Evolutionary conservation across 208 protist genomes (phyloP), one percentile per base, ranked within the genome.

Genomic region (Leishmania mexicana): DNA sequence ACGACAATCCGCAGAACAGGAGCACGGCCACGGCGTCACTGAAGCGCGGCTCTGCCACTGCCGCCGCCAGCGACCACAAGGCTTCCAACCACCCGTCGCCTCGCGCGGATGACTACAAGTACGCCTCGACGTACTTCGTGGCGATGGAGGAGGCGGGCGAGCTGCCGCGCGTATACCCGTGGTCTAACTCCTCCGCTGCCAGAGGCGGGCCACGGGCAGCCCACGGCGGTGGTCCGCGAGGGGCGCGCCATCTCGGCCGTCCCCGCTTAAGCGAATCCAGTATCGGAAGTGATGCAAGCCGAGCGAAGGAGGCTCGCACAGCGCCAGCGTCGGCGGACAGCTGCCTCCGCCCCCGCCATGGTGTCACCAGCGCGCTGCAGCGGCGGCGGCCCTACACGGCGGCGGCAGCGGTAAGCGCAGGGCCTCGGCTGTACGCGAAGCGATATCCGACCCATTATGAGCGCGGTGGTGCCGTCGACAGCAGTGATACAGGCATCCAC

Each of bases 121-220:
- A 79, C 76, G 74, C 70, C 47, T 83, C 84, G 1, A 79, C 81
- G 10, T 84, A 84, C 81, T 84, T 84, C 31, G 54, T 84, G 45
- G 81, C 81, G 38, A 38, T 84, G 51, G 81, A 84, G 60, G 42
- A 62, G 51, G 76, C 57, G 35, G 76, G 64, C 24, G 31, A 67
- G 3, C 74, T 68, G 47, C 40, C 53, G 24, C 62, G 64, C 17
- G 62, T 45, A 45, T 47, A 40, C 49, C 73, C 24, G 3, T 40
- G 75, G 38, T 28, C 62, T 47, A 7, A 40, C 1, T 35, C 38
- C 35, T 54, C 57, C 11, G 8, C 47, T 21, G 28, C 21, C 54
- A 45, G 75, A 51, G 45, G 71, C 13, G 71, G 13, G 24, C n/a
- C n/a, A 49, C 13, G 11, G 45, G 45, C n/a, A 57, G 7, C 71